These are phyloP conservation scores for Neonectria coccinea DNA, from an alignment of 2,329 filamentous ascomycete genomes.

Conservation along the genomic window DNA sequence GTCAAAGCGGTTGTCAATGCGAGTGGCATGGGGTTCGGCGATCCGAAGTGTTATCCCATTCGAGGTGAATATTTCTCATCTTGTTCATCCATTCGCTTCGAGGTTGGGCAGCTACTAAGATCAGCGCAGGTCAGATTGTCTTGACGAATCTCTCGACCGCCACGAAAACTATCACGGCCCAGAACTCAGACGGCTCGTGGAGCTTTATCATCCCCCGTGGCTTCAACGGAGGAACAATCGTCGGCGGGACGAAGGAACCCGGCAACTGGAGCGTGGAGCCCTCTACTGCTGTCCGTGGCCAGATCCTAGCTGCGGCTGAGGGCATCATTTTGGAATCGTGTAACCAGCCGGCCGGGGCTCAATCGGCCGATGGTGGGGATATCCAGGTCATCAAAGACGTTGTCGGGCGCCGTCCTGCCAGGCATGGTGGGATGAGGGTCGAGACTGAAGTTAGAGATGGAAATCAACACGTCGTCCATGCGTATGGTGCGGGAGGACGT, in stretches of 20 bases:
- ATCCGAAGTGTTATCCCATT: constrained; percentile 49
- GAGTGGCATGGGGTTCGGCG: constrained; percentile 51
- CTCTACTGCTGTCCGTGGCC: constrained; percentile 58
- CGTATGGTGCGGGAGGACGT: constrained; percentile 71
- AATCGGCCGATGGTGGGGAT: constrained; percentile 44
- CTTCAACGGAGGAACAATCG: constrained; percentile 71
- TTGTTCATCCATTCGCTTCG: background rate
- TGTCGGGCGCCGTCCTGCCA: constrained; percentile 59
- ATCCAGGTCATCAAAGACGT: constrained; percentile 57
- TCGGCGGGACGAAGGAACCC: constrained; percentile 74
- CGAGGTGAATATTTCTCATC: constrained; percentile 41
- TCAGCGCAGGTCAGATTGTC: constrained; percentile 49
- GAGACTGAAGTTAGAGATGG: constrained; percentile 39
- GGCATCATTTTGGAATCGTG: constrained; percentile 33
- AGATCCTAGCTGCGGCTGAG: constrained; percentile 31
- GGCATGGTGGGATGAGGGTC: constrained; percentile 60
- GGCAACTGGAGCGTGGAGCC: constrained; percentile 66
- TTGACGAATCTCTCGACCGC: constrained; percentile 53
- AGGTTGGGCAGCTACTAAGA: background rate
- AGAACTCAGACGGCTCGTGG: constrained; percentile 72
- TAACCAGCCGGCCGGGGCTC: background rate
- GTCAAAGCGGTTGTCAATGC: constrained; percentile 49
- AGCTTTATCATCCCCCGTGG: constrained; percentile 72
- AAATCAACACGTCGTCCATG: constrained; percentile 58
- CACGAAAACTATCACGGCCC: constrained; percentile 64